Evolutionary conservation across 2,329 filamentous ascomycete genomes (phyloP), one percentile per base, ranked within the genome.

Genomic region (Sphaerulina musiva): DNA sequence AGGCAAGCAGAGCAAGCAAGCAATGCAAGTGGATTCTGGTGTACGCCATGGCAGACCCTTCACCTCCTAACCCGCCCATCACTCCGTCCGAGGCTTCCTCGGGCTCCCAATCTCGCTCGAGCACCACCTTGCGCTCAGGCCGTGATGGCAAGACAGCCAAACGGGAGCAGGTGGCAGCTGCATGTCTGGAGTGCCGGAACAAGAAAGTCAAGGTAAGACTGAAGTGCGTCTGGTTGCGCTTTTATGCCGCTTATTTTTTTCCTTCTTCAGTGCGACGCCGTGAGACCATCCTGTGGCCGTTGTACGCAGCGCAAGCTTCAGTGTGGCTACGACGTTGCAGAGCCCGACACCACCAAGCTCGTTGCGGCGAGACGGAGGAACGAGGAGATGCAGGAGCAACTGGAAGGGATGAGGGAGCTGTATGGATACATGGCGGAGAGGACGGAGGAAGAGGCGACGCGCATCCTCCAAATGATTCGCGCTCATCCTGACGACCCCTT

Each of bases 181-280:
- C 50, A 10, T 53, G 50, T 29, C 43, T 53, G 12, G 32, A 53
- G 45, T 53, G 50, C 11, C 50, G 50, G 12, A 47, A 36, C 43
- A 53, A 53, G 34, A 53, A 53, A 20, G 50, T 53, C 50, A 53
- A 53, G 50, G 50, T 53, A 34, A 41, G 43, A 7, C 45, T 10
- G n/a, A 17, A 12, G 29, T 17, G 6, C 26, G 5, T 17, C 10
- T 39, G 34, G 26, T 34, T 43, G 23, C 43, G 26, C 17, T 12
- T 40, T 36, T 7, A 14, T 41, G 31, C 34, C 49, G 43, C 50
- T 52, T 32, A 52, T 34, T 31, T 20, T 34, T 31, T 20, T 34
- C 31, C 12, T 14, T n/a, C 47, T 39, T 11, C 29, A 53, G 50
- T 53, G 50, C 43, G 43, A 53, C 29, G 50, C 43, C 43, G 36